A percentile compares a stretch with the other conserved stretches of the same genome.
phyloP scores from a whole-genome alignment of 2,329 filamentous ascomycete genomes.

The Dactylellina parvicollis region DNA sequence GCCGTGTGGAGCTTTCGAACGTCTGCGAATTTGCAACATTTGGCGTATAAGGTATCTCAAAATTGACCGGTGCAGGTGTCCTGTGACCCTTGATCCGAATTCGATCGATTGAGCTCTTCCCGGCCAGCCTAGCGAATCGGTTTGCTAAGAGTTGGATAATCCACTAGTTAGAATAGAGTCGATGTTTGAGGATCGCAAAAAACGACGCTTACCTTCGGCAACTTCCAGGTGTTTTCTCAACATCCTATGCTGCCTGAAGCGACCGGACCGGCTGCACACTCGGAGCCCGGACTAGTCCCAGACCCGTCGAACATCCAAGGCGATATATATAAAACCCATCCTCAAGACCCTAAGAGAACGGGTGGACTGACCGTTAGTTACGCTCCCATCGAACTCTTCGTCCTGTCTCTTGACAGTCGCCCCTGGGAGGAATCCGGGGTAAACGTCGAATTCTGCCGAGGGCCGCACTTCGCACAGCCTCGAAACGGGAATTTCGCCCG shows the following conservation, averaged over 20 bases:
- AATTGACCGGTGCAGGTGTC: constrained; percentile 12
- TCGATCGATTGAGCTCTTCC: constrained; percentile 22
- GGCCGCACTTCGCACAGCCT: constrained; percentile 18
- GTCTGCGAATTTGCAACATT: constrained; percentile 7
- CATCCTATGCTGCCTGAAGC: too few relatives aligned
- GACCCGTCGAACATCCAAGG: constrained; percentile 1
- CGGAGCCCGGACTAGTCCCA: constrained; percentile 8
- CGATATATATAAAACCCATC: constrained; percentile 23
- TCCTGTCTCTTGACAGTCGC: constrained; percentile 2
- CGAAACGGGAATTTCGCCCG: constrained; percentile 41
- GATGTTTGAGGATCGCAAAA: constrained; percentile 7
- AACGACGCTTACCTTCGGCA: constrained; percentile 51
- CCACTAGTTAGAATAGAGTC: constrained; percentile 13
- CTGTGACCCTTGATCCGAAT: constrained; percentile 13
- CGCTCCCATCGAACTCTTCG: neutral
- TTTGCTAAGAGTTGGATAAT: constrained; percentile 51
- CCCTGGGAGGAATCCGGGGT: constrained; percentile 45
- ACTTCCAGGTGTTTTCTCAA: constrained; percentile 4
- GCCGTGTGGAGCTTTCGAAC: neutral
- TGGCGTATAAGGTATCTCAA: neutral
- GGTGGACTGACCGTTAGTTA: too few relatives aligned
- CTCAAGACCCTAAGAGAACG: too few relatives aligned
- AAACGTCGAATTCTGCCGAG: constrained; percentile 49
- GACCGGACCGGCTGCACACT: too few relatives aligned
- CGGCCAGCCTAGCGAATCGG: constrained; percentile 25